These are phyloP conservation scores for Jacaranda copaia DNA, from an alignment of 257 asterid species.

Conservation along the genomic window DNA sequence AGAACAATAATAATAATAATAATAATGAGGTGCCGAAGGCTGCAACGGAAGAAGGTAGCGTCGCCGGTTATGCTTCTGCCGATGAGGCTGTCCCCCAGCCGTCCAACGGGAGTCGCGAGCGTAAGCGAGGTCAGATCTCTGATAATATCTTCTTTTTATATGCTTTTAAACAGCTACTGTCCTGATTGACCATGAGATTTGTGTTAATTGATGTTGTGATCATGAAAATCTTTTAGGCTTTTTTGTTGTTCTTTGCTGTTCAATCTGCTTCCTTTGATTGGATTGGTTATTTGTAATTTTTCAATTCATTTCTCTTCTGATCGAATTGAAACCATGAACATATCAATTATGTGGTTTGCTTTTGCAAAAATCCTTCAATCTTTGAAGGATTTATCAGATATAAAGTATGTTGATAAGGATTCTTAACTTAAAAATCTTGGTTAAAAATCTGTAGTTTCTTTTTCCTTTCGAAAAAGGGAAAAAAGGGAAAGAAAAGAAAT, in stretches of 20 bases:
- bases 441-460: not conserved
- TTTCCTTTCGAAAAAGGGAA: not conserved
- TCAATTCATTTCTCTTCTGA: not conserved
- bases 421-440: not conserved
- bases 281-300: not conserved
- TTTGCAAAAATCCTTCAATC: constrained; percentile 1
- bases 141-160: constrained; percentile 5
- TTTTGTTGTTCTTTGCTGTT: not conserved
- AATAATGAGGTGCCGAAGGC: constrained; percentile 45
- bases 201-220: constrained; percentile 21
- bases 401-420: not conserved
- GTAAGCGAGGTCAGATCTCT: constrained; percentile 86
- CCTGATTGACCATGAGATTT: constrained; percentile 34
- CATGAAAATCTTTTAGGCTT: constrained; percentile 3
- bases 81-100: constrained; percentile 68
- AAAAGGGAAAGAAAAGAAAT: not conserved
- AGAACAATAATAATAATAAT: constrained; percentile 24
- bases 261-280: constrained; percentile 9
- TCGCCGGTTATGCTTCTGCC: constrained; percentile 76
- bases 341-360: constrained; percentile 10
- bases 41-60: constrained; percentile 41
- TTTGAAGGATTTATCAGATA: constrained; percentile 18
- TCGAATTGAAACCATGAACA: not conserved
- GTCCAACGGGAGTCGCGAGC: constrained; percentile 69
- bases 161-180: constrained; percentile 10